Percentiles rank a stretch among this genome's conserved stretches.
phyloP scores from a whole-genome alignment of 345 rosid species.

The Brassica nigra region DNA sequence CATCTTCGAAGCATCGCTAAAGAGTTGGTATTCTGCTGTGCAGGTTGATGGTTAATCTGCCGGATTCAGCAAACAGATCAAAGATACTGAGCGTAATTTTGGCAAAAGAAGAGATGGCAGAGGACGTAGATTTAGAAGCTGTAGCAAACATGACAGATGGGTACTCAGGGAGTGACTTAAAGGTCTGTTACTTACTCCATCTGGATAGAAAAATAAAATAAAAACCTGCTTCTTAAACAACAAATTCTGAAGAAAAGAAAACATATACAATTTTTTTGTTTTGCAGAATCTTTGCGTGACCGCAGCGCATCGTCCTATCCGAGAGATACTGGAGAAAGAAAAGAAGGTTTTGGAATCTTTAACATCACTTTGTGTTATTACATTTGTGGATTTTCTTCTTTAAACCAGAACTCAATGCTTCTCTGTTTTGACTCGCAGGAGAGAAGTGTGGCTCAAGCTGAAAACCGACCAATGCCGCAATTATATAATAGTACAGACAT shows the following conservation, averaged over 20 bases:
- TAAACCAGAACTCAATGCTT: neutral
- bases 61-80: slow-evolving; percentile 77
- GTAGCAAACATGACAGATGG: slow-evolving; percentile 93
- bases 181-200: slow-evolving; percentile 49
- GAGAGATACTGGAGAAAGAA: slow-evolving; percentile 88
- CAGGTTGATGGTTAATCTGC: slow-evolving; percentile 96
- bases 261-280: neutral
- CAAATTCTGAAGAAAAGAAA: neutral
- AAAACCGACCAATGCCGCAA: slow-evolving; percentile 60
- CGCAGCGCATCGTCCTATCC: slow-evolving; percentile 91
- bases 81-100: slow-evolving; percentile 80
- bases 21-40: slow-evolving; percentile 10
- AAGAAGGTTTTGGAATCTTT: slow-evolving; percentile 64
- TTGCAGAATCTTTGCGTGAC: slow-evolving; percentile 89
- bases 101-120: slow-evolving; percentile 81
- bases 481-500: slow-evolving; percentile 66
- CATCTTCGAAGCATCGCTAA: neutral
- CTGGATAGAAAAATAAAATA: no score
- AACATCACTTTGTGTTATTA: neutral
- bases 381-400: neutral
- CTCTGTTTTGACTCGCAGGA: slow-evolving; percentile 52
- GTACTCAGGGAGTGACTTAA: slow-evolving; percentile 93
- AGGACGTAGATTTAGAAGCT: slow-evolving; percentile 71
- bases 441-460: slow-evolving; percentile 59
- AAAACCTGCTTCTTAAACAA: neutral